These are phyloP conservation scores for Centaurea solstitialis DNA, from an alignment of 129 eudicot genomes.

Conservation along the genomic window DNA sequence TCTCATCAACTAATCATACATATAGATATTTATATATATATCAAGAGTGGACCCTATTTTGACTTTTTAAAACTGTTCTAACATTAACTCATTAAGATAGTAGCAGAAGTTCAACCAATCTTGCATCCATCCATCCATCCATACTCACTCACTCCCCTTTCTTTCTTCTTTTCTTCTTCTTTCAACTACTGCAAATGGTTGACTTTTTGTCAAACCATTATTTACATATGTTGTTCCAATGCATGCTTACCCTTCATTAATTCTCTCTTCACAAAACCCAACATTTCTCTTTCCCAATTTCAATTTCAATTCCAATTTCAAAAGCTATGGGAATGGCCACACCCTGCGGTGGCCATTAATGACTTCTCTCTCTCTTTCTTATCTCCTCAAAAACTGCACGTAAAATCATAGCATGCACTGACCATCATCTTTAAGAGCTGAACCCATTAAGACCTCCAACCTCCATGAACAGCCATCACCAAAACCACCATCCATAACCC, in stretches of 20 bases:
- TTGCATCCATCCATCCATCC: not conserved
- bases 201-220: slow-evolving; percentile 25
- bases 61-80: slow-evolving; percentile 38
- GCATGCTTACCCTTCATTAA: slow-evolving; percentile 9
- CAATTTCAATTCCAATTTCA: not conserved
- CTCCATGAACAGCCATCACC: not conserved
- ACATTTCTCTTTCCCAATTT: slow-evolving; percentile 3
- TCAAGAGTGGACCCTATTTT: slow-evolving; percentile 44
- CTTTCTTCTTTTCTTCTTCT: slow-evolving; percentile 9
- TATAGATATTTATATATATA: not conserved
- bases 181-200: slow-evolving; percentile 31
- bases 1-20: slow-evolving; percentile 34
- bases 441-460: not conserved
- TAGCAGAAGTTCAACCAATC: slow-evolving; percentile 57
- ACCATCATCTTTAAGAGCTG: not conserved
- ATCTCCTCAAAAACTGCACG: slow-evolving; percentile 32
- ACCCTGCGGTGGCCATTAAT: slow-evolving; percentile 35
- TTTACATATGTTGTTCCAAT: slow-evolving; percentile 3
- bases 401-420: slow-evolving; percentile 37
- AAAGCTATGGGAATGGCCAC: slow-evolving; percentile 24
- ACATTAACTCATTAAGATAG: slow-evolving; percentile 7
- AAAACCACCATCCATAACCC: not conserved
- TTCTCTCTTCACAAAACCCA: slow-evolving; percentile 13
- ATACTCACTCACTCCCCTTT: slow-evolving; percentile 25
- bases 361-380: slow-evolving; percentile 14